Evolutionary conservation across 2,329 filamentous ascomycete genomes (phyloP).

Genomic region (Parastagonospora avenae): DNA sequence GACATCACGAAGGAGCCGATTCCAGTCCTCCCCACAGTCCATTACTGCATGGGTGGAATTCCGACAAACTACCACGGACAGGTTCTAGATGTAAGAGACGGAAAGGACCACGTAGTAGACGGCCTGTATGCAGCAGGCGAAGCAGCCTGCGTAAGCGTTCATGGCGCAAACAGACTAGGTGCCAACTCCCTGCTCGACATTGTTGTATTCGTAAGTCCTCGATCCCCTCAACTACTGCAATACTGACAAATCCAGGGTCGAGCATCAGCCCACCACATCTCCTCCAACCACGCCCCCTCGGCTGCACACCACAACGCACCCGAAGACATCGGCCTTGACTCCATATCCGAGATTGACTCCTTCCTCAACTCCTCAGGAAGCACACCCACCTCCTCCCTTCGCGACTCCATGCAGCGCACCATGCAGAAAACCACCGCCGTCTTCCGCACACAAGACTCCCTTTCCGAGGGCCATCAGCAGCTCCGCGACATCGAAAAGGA

Average conservation of each 20-base stretch:
- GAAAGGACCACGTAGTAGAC: slow-evolving; percentile 50
- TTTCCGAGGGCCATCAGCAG: slow-evolving; percentile 39
- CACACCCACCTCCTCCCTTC: slow-evolving; percentile 45
- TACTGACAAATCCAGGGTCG: slow-evolving; percentile 40
- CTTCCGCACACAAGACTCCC: slow-evolving; percentile 50
- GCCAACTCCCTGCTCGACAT: slow-evolving; percentile 58
- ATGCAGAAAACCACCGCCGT: slow-evolving; percentile 56
- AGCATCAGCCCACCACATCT: slow-evolving; percentile 51
- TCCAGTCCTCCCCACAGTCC: slow-evolving; percentile 57
- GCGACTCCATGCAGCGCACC: slow-evolving; percentile 52
- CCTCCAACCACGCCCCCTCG: slow-evolving; percentile 46
- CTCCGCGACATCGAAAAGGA: slow-evolving; percentile 44
- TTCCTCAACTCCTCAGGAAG: slow-evolving; percentile 47
- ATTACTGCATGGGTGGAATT: slow-evolving; percentile 59
- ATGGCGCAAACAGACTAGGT: slow-evolving; percentile 55
- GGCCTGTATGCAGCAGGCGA: slow-evolving; percentile 57
- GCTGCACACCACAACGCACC: slow-evolving; percentile 43
- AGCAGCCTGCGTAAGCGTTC: slow-evolving; percentile 56
- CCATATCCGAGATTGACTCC: slow-evolving; percentile 41
- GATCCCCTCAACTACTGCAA: background rate
- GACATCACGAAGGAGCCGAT: slow-evolving; percentile 57
- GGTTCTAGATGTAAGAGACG: slow-evolving; percentile 48
- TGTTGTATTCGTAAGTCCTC: slow-evolving; percentile 50
- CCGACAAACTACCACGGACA: slow-evolving; percentile 57
- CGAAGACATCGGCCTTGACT: slow-evolving; percentile 42